Conservation (phyloP, 1,284 basidiomycete genomes). For the Rhizoctonia solani region DNA sequence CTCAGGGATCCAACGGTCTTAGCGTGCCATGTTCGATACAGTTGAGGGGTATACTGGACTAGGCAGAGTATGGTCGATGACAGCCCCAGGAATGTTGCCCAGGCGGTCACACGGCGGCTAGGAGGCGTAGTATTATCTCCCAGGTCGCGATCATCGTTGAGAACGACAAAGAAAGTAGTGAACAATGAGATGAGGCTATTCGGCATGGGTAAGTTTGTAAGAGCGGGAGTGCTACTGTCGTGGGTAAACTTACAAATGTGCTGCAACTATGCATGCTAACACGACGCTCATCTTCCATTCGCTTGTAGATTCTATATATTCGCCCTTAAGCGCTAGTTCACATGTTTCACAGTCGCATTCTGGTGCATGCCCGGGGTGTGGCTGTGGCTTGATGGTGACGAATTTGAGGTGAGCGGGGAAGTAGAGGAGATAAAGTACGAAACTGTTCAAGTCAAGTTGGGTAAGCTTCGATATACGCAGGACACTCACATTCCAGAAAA, state of each 20-base stretch:
- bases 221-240: constrained; percentile 35
- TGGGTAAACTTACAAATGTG: constrained; percentile 69
- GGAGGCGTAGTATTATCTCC: constrained; percentile 41
- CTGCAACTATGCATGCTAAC: constrained; percentile 70
- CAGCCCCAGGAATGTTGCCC: constrained; percentile 90
- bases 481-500: constrained; percentile 75
- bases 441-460: constrained; percentile 55
- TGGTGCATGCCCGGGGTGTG: constrained; percentile 35
- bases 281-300: constrained; percentile 79
- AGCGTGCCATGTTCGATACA: constrained; percentile 74
- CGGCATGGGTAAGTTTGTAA: constrained; percentile 39
- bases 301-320: constrained; percentile 57
- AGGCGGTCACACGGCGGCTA: constrained; percentile 54
- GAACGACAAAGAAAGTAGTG: constrained; percentile 61
- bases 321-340: constrained; percentile 50
- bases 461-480: background rate
- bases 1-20: constrained; percentile 90
- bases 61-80: constrained; percentile 76
- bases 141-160: constrained; percentile 45
- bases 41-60: constrained; percentile 87
- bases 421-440: constrained; percentile 90
- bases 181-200: constrained; percentile 58
- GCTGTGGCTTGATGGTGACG: constrained; percentile 46
- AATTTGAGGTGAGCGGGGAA: constrained; percentile 86
- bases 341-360: constrained; percentile 48